phyloP scores from a whole-genome alignment of 257 asterid species.

The Forsythia viridissima region DNA sequence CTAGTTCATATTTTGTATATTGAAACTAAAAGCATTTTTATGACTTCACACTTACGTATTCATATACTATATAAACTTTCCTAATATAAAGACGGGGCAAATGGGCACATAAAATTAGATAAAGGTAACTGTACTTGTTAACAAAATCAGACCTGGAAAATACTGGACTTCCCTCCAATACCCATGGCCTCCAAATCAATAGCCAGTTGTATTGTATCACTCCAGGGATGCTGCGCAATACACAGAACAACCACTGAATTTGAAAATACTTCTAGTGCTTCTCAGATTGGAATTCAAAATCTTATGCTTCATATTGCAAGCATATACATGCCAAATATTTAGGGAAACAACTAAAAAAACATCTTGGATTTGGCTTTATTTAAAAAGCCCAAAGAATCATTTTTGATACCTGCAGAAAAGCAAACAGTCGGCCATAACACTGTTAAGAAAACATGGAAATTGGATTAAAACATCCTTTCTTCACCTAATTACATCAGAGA shows the following conservation, averaged over 20 bases:
- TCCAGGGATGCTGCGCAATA: slow-evolving; percentile 92
- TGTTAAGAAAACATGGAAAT: neutral
- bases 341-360: neutral
- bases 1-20: neutral
- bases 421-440: neutral
- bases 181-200: slow-evolving; percentile 99
- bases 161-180: slow-evolving; percentile 85
- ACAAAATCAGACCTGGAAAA: slow-evolving; percentile 77
- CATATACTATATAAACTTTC: neutral
- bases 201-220: slow-evolving; percentile 76
- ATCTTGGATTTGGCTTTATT: neutral
- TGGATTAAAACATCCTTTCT: neutral
- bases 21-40: neutral
- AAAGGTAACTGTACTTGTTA: neutral
- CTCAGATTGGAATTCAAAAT: slow-evolving; percentile 4
- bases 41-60: neutral
- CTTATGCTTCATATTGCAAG: slow-evolving; percentile 9
- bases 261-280: slow-evolving; percentile 11
- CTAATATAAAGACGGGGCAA: neutral
- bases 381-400: neutral
- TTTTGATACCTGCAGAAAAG: neutral
- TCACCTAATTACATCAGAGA: neutral
- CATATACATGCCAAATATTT: slow-evolving; percentile 1
- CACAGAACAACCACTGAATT: slow-evolving; percentile 17
- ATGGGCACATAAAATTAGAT: slow-evolving; percentile 3